Conservation (phyloP, 73 alveolate genomes). For the Tetrahymena thermophila region DNA sequence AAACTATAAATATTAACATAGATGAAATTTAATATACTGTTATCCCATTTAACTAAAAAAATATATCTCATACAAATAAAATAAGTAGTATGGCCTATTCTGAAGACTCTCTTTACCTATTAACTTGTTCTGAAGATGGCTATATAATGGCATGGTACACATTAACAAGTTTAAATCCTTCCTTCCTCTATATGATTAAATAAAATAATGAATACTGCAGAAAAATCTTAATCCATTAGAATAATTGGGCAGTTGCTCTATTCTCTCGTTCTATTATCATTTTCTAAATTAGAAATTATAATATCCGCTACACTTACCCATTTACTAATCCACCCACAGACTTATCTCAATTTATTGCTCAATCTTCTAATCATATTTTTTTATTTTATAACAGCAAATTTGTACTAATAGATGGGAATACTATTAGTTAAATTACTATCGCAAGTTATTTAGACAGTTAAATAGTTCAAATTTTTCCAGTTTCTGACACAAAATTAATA, state of each 20-base stretch:
- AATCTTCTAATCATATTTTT: too few relatives aligned
- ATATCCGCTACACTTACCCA: background rate
- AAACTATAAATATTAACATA: too few relatives aligned
- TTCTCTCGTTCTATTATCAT: background rate
- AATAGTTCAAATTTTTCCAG: background rate
- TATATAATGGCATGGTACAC: background rate
- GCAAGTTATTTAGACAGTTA: background rate
- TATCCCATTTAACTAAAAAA: background rate
- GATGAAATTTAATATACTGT: background rate
- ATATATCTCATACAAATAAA: background rate
- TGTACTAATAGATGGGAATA: background rate
- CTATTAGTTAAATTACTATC: background rate
- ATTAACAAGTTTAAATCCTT: background rate
- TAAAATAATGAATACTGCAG: background rate
- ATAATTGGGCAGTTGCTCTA: background rate
- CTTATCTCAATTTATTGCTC: background rate
- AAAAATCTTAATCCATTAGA: too few relatives aligned
- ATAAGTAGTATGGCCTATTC: background rate
- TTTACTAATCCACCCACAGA: background rate
- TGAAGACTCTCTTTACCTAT: background rate
- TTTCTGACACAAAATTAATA: background rate
- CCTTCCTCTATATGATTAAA: background rate
- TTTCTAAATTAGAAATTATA: background rate
- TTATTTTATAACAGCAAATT: too few relatives aligned
- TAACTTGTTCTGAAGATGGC: background rate